Conservation (phyloP, 768 basidiomycete genomes). For the Hygrocybe punicea region DNA sequence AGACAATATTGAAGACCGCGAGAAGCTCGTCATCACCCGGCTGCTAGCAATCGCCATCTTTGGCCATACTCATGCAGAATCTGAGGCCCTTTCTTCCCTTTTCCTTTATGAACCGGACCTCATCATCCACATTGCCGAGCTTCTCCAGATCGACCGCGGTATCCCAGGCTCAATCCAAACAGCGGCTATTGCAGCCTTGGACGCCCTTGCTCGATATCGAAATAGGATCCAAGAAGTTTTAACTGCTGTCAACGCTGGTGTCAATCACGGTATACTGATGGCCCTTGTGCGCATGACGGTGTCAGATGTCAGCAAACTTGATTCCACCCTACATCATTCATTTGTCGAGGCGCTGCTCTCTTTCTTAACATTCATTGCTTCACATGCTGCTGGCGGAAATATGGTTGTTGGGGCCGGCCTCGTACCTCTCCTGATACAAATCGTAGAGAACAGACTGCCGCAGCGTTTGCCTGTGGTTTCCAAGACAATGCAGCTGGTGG, state of each 20-base stretch:
- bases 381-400: slow-evolving; percentile 79
- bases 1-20: slow-evolving; percentile 58
- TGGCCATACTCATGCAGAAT: slow-evolving; percentile 80
- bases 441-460: slow-evolving; percentile 74
- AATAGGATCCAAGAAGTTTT: slow-evolving; percentile 82
- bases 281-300: slow-evolving; percentile 81
- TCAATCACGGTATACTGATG: slow-evolving; percentile 94
- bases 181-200: slow-evolving; percentile 83
- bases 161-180: slow-evolving; percentile 74
- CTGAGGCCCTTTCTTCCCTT: slow-evolving; percentile 70
- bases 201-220: slow-evolving; percentile 84
- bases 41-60: slow-evolving; percentile 89
- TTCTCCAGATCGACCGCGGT: slow-evolving; percentile 75
- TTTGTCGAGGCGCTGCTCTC: slow-evolving; percentile 82
- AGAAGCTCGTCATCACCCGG: slow-evolving; percentile 76
- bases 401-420: slow-evolving; percentile 95
- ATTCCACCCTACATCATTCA: slow-evolving; percentile 64
- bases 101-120: slow-evolving; percentile 96
- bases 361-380: slow-evolving; percentile 84
- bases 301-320: slow-evolving; percentile 61
- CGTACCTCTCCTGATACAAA: slow-evolving; percentile 82
- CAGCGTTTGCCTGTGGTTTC: slow-evolving; percentile 73
- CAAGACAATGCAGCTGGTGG: slow-evolving; percentile 88
- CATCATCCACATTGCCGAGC: slow-evolving; percentile 81
- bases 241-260: slow-evolving; percentile 87